These are phyloP conservation scores for Cenchrus americanus DNA, from an alignment of 176 grass and related monocot species.

Conservation along the genomic window DNA sequence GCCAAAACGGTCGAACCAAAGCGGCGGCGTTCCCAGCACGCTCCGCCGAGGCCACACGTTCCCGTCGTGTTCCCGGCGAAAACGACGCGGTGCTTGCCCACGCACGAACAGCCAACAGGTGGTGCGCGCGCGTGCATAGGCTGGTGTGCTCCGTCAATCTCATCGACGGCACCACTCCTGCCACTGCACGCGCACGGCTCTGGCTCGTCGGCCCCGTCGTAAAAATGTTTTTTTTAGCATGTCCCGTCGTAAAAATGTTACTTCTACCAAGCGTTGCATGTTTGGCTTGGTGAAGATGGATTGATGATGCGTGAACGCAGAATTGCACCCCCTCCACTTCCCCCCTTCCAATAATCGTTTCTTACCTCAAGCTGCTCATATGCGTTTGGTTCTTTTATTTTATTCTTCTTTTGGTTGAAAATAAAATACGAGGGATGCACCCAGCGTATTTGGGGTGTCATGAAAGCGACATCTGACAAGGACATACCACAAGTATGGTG, in stretches of 20 bases:
- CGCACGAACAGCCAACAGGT: not conserved
- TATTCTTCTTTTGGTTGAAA: not conserved
- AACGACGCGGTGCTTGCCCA: not conserved
- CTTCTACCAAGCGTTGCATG: no score
- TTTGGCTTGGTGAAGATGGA: not conserved
- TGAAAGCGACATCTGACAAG: conserved; percentile 23
- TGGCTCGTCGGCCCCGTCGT: not conserved
- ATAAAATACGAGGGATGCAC: not conserved
- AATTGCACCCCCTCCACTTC: not conserved
- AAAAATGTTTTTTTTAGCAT: no score
- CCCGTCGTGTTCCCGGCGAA: not conserved
- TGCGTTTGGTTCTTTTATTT: not conserved
- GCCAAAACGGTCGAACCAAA: not conserved
- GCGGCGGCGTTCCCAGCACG: not conserved
- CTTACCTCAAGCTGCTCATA: no score
- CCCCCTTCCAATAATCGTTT: not conserved
- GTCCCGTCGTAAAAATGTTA: no score
- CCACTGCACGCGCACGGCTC: not conserved
- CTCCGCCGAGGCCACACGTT: not conserved
- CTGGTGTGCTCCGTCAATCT: not conserved
- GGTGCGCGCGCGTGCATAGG: not conserved
- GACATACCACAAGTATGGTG: conserved; percentile 20
- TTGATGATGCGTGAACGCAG: not conserved
- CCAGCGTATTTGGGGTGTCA: conserved; percentile 17
- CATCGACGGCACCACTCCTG: not conserved